Percentiles rank a stretch among this genome's conserved stretches.
These are phyloP conservation scores for Erodium chrysanthum DNA, from an alignment of 441 rosid genomes.

Conservation along the genomic window DNA sequence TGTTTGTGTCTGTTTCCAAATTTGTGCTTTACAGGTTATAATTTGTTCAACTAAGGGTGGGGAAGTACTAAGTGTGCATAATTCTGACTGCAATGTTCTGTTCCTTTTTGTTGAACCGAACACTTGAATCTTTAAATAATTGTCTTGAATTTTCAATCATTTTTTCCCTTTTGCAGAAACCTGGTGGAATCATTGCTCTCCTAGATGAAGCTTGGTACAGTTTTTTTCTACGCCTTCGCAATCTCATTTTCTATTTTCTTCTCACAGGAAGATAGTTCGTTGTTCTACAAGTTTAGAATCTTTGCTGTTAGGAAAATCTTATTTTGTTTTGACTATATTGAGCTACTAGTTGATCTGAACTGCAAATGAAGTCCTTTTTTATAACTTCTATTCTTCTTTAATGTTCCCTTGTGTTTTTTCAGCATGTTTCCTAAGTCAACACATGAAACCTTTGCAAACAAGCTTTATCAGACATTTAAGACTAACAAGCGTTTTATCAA, in stretches of 20 bases:
- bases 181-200: constrained; percentile 61
- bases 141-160: not conserved
- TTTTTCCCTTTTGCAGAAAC: constrained; percentile 43
- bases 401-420: constrained; percentile 18
- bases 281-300: not conserved
- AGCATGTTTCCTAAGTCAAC: constrained; percentile 74
- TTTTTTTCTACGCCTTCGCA: not conserved
- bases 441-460: constrained; percentile 59
- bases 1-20: not conserved
- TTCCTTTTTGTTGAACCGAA: not conserved
- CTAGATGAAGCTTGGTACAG: constrained; percentile 76
- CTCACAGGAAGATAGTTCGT: not conserved
- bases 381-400: not conserved
- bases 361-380: not conserved
- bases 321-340: not conserved
- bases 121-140: not conserved
- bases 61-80: not conserved
- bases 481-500: constrained; percentile 53
- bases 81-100: not conserved
- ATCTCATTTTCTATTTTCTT: not conserved
- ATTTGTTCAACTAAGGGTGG: not conserved
- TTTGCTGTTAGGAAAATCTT: not conserved
- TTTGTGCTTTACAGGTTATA: constrained; percentile 1
- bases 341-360: not conserved
- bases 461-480: constrained; percentile 60